A percentile compares a stretch with the other conserved stretches of the same genome.
These are phyloP conservation scores for Geotrichum histeridarum DNA, from an alignment of 1,139 yeast genomes.

Conservation along the genomic window DNA sequence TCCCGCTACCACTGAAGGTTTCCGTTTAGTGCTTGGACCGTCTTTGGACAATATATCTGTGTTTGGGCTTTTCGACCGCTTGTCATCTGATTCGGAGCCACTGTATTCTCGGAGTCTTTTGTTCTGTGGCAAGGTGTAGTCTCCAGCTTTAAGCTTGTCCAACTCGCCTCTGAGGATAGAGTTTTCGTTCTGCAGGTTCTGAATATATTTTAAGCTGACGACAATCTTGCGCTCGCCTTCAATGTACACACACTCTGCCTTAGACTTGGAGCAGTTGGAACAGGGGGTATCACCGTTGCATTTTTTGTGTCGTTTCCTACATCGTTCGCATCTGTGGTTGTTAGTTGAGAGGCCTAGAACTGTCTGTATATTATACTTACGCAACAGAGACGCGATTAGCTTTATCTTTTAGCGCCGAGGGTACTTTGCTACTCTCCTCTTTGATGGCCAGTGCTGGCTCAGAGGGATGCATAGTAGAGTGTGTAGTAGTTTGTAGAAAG, in stretches of 20 bases:
- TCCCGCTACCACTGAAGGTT: neutral
- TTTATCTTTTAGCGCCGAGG: neutral
- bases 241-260: conserved; percentile 63
- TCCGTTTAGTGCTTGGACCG: neutral
- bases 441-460: neutral
- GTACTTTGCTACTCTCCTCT: neutral
- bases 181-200: conserved; percentile 63
- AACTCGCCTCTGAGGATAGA: conserved; percentile 47
- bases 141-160: neutral
- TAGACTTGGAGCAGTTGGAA: conserved; percentile 55
- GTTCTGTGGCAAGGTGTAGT: neutral
- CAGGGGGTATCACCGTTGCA: conserved; percentile 84
- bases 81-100: neutral
- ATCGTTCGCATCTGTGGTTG: conserved; percentile 50
- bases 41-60: neutral
- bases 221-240: conserved; percentile 77
- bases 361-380: neutral
- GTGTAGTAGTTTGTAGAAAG: neutral
- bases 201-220: conserved; percentile 67
- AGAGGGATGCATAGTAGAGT: neutral
- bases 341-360: neutral
- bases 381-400: conserved; percentile 6
- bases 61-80: conserved; percentile 1
- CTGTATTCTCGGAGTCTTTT: neutral
- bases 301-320: conserved; percentile 69